These are phyloP conservation scores for Aspergillus calidoustus DNA, from an alignment of 2,329 filamentous ascomycete species.

Conservation along the genomic window DNA sequence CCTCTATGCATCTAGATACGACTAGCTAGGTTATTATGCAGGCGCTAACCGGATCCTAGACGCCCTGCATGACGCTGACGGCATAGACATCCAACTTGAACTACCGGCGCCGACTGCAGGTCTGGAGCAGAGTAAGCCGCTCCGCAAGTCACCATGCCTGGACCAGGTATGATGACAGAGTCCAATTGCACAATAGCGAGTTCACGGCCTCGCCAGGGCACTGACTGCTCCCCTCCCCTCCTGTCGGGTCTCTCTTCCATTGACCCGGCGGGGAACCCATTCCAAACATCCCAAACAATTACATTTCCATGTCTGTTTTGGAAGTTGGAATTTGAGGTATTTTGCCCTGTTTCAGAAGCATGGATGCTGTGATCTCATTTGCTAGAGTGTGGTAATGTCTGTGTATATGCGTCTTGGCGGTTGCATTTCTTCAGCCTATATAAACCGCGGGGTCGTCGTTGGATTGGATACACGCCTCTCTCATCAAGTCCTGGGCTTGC, in stretches of 20 bases:
- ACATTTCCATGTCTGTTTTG: background rate
- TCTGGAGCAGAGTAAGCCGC: no score
- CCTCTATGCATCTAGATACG: background rate
- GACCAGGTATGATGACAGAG: no score
- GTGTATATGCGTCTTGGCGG: background rate
- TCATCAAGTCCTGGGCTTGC: background rate
- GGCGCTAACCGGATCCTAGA: background rate
- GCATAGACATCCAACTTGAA: no score
- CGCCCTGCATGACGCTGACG: background rate
- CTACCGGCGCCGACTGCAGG: no score
- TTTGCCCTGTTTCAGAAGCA: background rate
- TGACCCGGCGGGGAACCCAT: background rate
- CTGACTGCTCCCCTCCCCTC: background rate
- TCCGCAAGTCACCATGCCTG: no score
- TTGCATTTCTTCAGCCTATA: background rate
- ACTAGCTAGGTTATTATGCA: background rate
- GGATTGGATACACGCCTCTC: background rate
- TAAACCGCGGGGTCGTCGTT: slow-evolving; percentile 5
- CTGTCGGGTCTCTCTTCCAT: background rate
- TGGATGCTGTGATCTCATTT: background rate
- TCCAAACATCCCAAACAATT: background rate
- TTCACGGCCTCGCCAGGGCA: background rate
- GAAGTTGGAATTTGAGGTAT: background rate
- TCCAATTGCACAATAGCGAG: no score
- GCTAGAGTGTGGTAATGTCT: background rate